A percentile compares a stretch with the other conserved stretches of the same genome.
These are phyloP conservation scores for Phytopythium montanum DNA, from an alignment of 352 stramenopile species.

Conservation along the genomic window DNA sequence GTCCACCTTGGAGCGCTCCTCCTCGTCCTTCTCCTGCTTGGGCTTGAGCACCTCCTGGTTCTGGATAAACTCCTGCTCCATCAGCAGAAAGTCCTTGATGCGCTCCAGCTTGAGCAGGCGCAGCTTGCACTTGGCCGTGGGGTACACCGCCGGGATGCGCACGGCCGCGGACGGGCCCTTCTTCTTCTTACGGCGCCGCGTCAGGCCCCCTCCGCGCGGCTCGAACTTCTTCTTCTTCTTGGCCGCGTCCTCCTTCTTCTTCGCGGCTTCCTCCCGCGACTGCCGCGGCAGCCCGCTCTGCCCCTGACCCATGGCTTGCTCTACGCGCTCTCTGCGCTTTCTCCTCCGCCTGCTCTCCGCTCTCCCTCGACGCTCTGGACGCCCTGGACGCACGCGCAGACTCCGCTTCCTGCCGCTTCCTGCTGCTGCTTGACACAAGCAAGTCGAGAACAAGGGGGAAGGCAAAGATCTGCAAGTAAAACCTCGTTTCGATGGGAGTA, in stretches of 20 bases:
- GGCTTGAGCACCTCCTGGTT: slow-evolving; percentile 99
- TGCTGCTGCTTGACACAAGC: background rate
- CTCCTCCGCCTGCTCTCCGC: no score
- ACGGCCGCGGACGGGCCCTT: slow-evolving; percentile 88
- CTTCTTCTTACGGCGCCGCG: slow-evolving; percentile 90
- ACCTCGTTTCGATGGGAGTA: background rate
- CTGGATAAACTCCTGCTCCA: slow-evolving; percentile 99
- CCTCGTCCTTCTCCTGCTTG: slow-evolving; percentile 99
- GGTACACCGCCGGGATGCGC: slow-evolving; percentile 91
- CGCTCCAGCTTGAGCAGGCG: slow-evolving; percentile 99
- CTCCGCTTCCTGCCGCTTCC: background rate
- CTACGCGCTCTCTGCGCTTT: background rate
- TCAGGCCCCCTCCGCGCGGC: slow-evolving; percentile 79
- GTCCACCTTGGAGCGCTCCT: slow-evolving; percentile 98
- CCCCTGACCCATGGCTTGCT: slow-evolving; percentile 68
- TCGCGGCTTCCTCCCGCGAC: slow-evolving; percentile 73
- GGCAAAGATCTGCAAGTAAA: slow-evolving; percentile 2
- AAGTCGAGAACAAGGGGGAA: slow-evolving; percentile 4
- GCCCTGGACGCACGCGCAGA: background rate
- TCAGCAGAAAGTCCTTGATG: slow-evolving; percentile 99
- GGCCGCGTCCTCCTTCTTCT: slow-evolving; percentile 91
- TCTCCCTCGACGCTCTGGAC: background rate
- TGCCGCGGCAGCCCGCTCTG: slow-evolving; percentile 83
- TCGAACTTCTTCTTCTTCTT: slow-evolving; percentile 96
- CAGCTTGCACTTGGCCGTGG: slow-evolving; percentile 99